Evolutionary conservation across 2,329 filamentous ascomycete species (phyloP), one percentile per base, ranked within the genome.

Genomic region (Fusarium graminum): DNA sequence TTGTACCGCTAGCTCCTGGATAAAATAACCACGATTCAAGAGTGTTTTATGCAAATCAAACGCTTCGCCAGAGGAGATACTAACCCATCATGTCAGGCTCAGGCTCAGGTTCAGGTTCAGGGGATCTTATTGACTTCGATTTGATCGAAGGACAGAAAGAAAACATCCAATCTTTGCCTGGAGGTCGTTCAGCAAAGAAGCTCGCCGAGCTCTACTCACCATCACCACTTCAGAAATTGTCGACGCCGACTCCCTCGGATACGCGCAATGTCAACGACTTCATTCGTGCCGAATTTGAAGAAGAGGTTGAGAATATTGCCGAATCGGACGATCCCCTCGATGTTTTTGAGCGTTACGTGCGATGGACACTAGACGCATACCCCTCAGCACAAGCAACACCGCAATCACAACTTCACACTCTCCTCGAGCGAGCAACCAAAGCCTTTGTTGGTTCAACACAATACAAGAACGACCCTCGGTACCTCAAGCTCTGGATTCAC

Each of bases 71-170:
- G 61, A 65, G 61, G 62, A 53, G 43, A 64, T 52, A 72, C 63
- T 67, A 68, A 75, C 59, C 52, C 67, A 78, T 73, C 72, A 88
- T 88, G 81, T 80, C 81, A 66, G 70, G 72, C 36, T 78, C 80
- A 22, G 70, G 72, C 36, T 80, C 81, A 66, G 70, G 72, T 36
- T 78, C 80, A 22, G 70, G 72, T 36, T 78, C 80, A 63, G 79
- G 80, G 61, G 86, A 90, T 69, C 78, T 88, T 38, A 87, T 90
- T 75, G 81, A 88, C 80, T 98, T 99, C 81, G 92, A 97, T 73
- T 87, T 97, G 66, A 97, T 99, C 80, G 95, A 99, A 81, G 88
- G 87, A 44, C 94, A 97, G 73, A 99, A 99, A 80, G 95, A 99
- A 81, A 99, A 99, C 79, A 97, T 99, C 56, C 94, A 97, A 79